Base-by-base conservation (phyloP, 2,329 filamentous ascomycete genomes). In the Rhinocladiella mackenziei region DNA sequence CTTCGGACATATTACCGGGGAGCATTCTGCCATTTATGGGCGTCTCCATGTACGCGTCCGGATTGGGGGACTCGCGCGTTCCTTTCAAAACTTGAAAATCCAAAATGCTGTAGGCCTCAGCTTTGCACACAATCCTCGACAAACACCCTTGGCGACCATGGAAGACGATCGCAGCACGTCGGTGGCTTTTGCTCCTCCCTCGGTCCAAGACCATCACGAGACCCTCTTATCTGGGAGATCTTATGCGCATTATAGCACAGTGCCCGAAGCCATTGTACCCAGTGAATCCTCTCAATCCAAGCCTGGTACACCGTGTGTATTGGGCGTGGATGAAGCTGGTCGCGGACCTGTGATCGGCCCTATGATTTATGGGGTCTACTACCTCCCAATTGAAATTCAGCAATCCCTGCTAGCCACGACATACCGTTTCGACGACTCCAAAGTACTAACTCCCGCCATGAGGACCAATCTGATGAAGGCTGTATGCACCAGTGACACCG, bases 391-490 rank as follows among this genome's bases (percentile, higher is more conserved):
- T 19, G 77, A 83, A 18, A 62, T 74, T 25, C 76, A 83, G 51
- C 81, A 83, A 60, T 76, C 84, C 1, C 79, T 96, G 19, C 81
- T 97, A 15, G 84, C 86, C 39, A 68, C 78, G 25, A 80, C 81
- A 3, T 84, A 95, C 70, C 85, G 83, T 71, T 96, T 96, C 68
- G 85, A 96, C 72, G 91, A 97, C 73, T 94, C 86, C 63, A 97
- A 97, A 70, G 86, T 89, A 4, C 79, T 97, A 28, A 94, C 85
- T 0, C 79, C 89, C 0, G 70, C 74, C n/a, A 80, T 91, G 26
- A 87, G 91, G 53, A 83, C 85, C 10, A 66, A 74, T 6, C 77
- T 97, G 22, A 81, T 83, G 78, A 69, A 73, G 47, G 74, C 75
- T 2, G 77, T 96, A 33, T 94, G 88, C 72, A 84, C 80, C 0